These are phyloP conservation scores for Scenedesmus sp. DNA, from an alignment of 163 green algal genomes.

Conservation along the genomic window DNA sequence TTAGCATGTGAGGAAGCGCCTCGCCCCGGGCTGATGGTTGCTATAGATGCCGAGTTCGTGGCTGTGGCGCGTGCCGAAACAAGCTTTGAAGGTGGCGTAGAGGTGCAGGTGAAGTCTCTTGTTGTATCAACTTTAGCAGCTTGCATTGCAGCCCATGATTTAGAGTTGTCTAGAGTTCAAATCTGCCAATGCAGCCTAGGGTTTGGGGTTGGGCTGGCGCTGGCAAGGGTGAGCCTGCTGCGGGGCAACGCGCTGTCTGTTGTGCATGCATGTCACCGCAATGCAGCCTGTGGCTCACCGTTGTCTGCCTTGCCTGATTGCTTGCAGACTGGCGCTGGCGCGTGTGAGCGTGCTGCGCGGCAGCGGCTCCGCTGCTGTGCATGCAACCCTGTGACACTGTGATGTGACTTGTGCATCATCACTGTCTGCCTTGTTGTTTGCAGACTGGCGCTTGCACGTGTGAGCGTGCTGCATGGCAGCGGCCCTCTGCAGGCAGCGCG, in stretches of 20 bases:
- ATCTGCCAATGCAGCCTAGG: too few species aligned
- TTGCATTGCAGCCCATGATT: too few species aligned
- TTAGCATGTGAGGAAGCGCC: slow-evolving; percentile 61
- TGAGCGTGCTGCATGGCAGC: slow-evolving; percentile 85
- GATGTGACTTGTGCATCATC: slow-evolving; percentile 62
- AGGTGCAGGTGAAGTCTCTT: slow-evolving; percentile 55
- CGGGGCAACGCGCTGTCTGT: slow-evolving; percentile 21
- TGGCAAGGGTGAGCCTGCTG: slow-evolving; percentile 82
- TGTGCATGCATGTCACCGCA: background rate
- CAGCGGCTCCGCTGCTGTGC: too few species aligned
- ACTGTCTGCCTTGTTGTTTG: background rate
- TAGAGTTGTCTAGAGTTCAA: too few species aligned
- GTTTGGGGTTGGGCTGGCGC: too few species aligned
- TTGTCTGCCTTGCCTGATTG: background rate
- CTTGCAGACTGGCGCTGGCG: slow-evolving; percentile 67
- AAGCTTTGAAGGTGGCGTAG: slow-evolving; percentile 40
- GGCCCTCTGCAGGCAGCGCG: slow-evolving; percentile 69
- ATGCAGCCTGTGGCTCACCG: too few species aligned
- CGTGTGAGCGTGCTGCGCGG: background rate
- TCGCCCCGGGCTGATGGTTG: slow-evolving; percentile 77
- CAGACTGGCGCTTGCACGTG: slow-evolving; percentile 83
- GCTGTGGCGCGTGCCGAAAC: slow-evolving; percentile 79
- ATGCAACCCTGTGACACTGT: slow-evolving; percentile 60
- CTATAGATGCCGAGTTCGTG: slow-evolving; percentile 97
- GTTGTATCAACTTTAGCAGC: background rate